phyloP scores from a whole-genome alignment of 345 rosid genomes.

The Populus tremula region DNA sequence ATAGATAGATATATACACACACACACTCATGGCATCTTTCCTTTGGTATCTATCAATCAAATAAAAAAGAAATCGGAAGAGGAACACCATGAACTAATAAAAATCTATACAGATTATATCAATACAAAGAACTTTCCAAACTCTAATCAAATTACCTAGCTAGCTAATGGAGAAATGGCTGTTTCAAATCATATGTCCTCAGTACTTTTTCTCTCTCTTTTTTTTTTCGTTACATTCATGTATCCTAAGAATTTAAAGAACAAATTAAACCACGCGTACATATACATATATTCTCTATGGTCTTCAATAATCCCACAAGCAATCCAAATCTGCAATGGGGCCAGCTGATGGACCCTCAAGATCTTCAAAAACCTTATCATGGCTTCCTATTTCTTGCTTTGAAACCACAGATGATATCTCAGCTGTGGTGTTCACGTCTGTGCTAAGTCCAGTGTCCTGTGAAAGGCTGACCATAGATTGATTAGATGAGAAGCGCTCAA shows the following conservation, averaged over 20 bases:
- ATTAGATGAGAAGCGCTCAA: slow-evolving; percentile 54
- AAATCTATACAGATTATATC: slow-evolving; percentile 28
- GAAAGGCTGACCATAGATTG: slow-evolving; percentile 54
- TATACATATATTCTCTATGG: background rate
- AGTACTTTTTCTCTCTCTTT: too few relatives aligned
- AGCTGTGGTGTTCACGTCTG: slow-evolving; percentile 47
- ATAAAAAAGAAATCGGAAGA: slow-evolving; percentile 19
- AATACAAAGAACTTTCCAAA: slow-evolving; percentile 19
- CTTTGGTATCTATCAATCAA: slow-evolving; percentile 14
- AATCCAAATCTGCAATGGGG: slow-evolving; percentile 36
- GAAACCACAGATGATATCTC: slow-evolving; percentile 52
- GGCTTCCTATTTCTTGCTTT: slow-evolving; percentile 35
- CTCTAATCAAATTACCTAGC: slow-evolving; percentile 14
- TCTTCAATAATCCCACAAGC: slow-evolving; percentile 39
- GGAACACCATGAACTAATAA: slow-evolving; percentile 22
- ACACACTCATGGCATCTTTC: slow-evolving; percentile 21
- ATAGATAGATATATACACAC: background rate
- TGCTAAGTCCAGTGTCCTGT: slow-evolving; percentile 63
- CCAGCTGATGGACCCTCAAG: slow-evolving; percentile 18
- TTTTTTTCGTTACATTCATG: background rate
- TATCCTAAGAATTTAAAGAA: slow-evolving; percentile 17
- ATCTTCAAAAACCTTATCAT: slow-evolving; percentile 25
- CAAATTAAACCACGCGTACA: background rate
- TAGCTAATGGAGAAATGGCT: slow-evolving; percentile 13
- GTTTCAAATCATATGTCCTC: background rate